Base-by-base conservation (phyloP, 2,329 filamentous ascomycete species). In the Rachicladosporium sp. region DNA sequence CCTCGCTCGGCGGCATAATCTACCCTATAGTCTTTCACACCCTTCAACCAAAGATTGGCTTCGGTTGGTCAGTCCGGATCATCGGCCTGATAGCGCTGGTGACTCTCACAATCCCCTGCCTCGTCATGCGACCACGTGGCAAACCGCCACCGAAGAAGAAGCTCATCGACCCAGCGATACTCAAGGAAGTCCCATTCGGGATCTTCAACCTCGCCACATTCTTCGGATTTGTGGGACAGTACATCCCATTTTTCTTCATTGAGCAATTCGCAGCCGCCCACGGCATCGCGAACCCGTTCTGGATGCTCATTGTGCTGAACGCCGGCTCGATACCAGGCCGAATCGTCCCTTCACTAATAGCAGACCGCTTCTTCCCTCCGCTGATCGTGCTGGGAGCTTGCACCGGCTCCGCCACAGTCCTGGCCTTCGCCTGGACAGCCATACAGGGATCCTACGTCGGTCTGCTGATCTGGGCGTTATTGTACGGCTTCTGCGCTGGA, bases 221-320 rank as follows among this genome's bases (percentile, higher is more conserved):
- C 47, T 55, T 73, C 42, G 68, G 67, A 15, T 60, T 60, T 43
- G 49, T 56, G 4, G 57, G 57, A 5, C 52, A 58, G 21, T 59
- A 59, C 42, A 69, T 70, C 21, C 73, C 74, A 15, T 60, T 78
- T 31, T 76, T 76, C 57, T 78, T 71, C 55, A 63, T 77, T 15
- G 73, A 76, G 10, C 64, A 73, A 1, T 83, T 78, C 50, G 77
- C 75, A 3, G 63, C 74, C 2, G 55, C 64, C 0, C 59, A 62
- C 1, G 64, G 67, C n/a, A 71, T 82, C 45, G 64, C 69, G 0
- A 57, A 82, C 1, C 73, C 75, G 0, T 80, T 76, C 48, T 84
- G 82, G 51, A 66, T 83, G n/a, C 60, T 84, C 3, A 70, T 79
- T 2, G 76, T 85, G 43, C 65, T 83, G 48, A 84, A 84, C 52